Evolutionary conservation across 768 basidiomycete species (phyloP), one percentile per base, ranked within the genome.

Genomic region (Dacryopinax spathularia): DNA sequence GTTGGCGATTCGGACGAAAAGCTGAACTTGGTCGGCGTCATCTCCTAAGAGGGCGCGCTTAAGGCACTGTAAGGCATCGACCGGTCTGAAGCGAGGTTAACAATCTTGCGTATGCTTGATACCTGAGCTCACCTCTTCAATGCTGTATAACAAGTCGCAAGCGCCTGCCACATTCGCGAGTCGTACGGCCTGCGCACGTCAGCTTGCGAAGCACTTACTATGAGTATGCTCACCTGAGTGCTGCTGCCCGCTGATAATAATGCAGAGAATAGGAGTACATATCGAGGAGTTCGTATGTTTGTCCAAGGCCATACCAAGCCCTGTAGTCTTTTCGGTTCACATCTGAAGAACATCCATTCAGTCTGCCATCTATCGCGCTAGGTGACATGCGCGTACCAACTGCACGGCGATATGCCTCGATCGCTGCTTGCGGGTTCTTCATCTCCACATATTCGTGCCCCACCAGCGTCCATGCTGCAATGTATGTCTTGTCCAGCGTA

Each of bases 341-440:
- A 70, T 98, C 95, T 97, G 64, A 4, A 15, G 1, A 65, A 15
- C 39, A 31, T 20, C 25, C 34, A 37, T 43, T 43, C 13, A 62
- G n/a, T n/a, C 18, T 44, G 27, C 43, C 36, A 33, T 5, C 7
- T 13, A 56, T 56, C 25, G 7, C 48, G 7, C 6, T 29, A 31
- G 34, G 20, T 34, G 33, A 44, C 12, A 2, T 59, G 31, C n/a
- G 75, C 87, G 63, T 74, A 92, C 94, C 92, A 65, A 98, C 85
- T 61, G 96, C 96, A 71, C 93, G 83, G 62, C 96, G 84, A 74
- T 98, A 99, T 10, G 93, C 90, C 75, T 98, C 96, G 63, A 98
- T 96, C 16, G 96, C 95, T 1, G 96, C 96, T 78, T 98, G 94
- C 3, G 92, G 92, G 73, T 99, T 98, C 76, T 98, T 98, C 86